Percentiles rank a stretch among this genome's conserved stretches.
Conservation (phyloP, 345 rosid genomes). For the Salix suchowensis region DNA sequence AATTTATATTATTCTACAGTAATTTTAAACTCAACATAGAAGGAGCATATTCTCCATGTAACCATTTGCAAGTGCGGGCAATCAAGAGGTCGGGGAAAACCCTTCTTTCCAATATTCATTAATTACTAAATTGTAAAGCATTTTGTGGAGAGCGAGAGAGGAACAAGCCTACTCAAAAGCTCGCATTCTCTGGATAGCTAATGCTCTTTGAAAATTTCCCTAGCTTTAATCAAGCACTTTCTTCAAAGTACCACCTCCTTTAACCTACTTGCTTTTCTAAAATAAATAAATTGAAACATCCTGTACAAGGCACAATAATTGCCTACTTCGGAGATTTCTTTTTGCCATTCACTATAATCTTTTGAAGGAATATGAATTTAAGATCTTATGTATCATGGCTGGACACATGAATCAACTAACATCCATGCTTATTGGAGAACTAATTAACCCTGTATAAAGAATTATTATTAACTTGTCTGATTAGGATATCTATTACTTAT, state of each 20-base stretch:
- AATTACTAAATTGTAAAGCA: conserved; percentile 25
- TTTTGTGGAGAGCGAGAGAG: neutral
- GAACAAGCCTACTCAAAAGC: conserved; percentile 4
- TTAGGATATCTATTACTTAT: no score
- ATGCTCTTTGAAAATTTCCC: conserved; percentile 16
- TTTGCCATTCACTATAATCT: neutral
- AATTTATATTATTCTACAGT: no score
- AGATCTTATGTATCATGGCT: neutral
- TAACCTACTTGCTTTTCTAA: conserved; percentile 2
- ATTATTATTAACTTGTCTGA: no score
- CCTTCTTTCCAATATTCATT: conserved; percentile 15
- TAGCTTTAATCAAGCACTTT: conserved; percentile 30
- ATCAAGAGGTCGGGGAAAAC: neutral
- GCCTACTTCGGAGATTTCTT: neutral
- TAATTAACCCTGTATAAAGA: no score
- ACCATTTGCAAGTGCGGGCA: conserved; percentile 15
- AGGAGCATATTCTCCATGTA: neutral
- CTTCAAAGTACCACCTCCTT: conserved; percentile 26
- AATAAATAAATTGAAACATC: neutral
- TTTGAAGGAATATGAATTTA: neutral
- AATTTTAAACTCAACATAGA: neutral
- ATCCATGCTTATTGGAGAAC: neutral
- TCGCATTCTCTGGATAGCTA: neutral
- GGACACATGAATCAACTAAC: neutral
- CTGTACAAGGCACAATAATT: neutral